These are phyloP conservation scores for Panaeolus cyanescens DNA, from an alignment of 768 basidiomycete genomes.

Conservation along the genomic window DNA sequence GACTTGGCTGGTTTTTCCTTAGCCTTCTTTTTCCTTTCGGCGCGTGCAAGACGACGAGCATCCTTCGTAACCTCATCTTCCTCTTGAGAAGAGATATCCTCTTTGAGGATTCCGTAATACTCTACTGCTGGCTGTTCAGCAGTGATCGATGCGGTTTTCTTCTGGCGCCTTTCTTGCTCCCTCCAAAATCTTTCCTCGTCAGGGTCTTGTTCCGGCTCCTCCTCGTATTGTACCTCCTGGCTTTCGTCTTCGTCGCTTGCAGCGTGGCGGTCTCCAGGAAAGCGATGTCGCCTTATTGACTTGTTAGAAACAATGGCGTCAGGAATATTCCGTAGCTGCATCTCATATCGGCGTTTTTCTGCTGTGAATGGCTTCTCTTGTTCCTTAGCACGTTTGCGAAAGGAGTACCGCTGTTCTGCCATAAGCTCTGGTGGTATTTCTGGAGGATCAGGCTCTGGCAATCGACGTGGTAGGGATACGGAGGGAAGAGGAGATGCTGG, in stretches of 20 bases:
- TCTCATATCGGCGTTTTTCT: conserved; percentile 55
- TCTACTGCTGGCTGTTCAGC: conserved; percentile 14
- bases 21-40: conserved; percentile 17
- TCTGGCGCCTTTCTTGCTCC: conserved; percentile 8
- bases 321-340: conserved; percentile 51
- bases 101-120: conserved; percentile 39
- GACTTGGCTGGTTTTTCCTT: conserved; percentile 16
- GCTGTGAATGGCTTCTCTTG: conserved; percentile 66
- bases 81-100: conserved; percentile 42
- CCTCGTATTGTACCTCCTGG: conserved; percentile 18
- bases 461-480: background rate
- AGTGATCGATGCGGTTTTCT: conserved; percentile 2
- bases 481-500: background rate
- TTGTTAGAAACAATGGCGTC: conserved; percentile 66
- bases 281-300: conserved; percentile 29
- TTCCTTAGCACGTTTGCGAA: conserved; percentile 53
- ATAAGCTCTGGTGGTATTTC: conserved; percentile 4
- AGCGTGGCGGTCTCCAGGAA: conserved; percentile 29
- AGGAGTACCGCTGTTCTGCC: conserved; percentile 44
- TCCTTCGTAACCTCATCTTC: conserved; percentile 36
- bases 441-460: background rate
- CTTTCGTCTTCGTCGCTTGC: conserved; percentile 28
- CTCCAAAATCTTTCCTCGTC: conserved; percentile 21
- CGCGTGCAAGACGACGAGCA: conserved; percentile 29
- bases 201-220: conserved; percentile 8